These are phyloP conservation scores for Phytophthora cajani DNA, from an alignment of 352 stramenopile species.

Conservation along the genomic window DNA sequence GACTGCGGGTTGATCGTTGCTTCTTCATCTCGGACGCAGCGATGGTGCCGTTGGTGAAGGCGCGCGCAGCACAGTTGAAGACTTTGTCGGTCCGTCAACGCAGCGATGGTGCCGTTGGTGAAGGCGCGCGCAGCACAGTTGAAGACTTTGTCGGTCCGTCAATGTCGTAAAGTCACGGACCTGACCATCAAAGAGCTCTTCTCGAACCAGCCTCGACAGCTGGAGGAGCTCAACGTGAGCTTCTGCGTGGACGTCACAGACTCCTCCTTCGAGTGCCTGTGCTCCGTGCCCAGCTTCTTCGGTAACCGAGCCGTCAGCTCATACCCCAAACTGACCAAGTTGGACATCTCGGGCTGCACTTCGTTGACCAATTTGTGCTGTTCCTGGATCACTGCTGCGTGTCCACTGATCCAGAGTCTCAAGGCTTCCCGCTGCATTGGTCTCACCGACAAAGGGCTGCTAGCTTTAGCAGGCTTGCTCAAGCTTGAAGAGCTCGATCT, in stretches of 20 bases:
- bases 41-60: constrained; percentile 48
- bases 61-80: constrained; percentile 37
- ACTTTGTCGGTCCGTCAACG: no score
- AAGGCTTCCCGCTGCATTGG: constrained; percentile 46
- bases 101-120: constrained; percentile 44
- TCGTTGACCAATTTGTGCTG: constrained; percentile 62
- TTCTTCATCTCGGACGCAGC: constrained; percentile 46
- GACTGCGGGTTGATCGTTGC: constrained; percentile 58
- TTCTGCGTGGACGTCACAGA: constrained; percentile 60
- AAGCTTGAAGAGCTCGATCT: constrained; percentile 66
- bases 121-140: constrained; percentile 41
- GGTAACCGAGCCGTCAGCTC: constrained; percentile 50
- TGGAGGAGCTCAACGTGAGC: constrained; percentile 71
- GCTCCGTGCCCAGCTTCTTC: constrained; percentile 59
- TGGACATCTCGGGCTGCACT: constrained; percentile 68
- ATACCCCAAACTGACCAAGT: constrained; percentile 47
- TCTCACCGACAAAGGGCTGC: constrained; percentile 68
- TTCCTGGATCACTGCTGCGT: constrained; percentile 68
- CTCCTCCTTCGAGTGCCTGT: constrained; percentile 60
- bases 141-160: constrained; percentile 50
- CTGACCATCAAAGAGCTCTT: constrained; percentile 58
- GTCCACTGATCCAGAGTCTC: constrained; percentile 58
- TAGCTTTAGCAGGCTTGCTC: constrained; percentile 53
- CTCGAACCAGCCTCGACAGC: constrained; percentile 42
- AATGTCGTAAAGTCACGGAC: constrained; percentile 48